Evolutionary conservation across 2,329 filamentous ascomycete genomes (phyloP), one percentile per base, ranked within the genome.

Genomic region (Talaromyces sp.): DNA sequence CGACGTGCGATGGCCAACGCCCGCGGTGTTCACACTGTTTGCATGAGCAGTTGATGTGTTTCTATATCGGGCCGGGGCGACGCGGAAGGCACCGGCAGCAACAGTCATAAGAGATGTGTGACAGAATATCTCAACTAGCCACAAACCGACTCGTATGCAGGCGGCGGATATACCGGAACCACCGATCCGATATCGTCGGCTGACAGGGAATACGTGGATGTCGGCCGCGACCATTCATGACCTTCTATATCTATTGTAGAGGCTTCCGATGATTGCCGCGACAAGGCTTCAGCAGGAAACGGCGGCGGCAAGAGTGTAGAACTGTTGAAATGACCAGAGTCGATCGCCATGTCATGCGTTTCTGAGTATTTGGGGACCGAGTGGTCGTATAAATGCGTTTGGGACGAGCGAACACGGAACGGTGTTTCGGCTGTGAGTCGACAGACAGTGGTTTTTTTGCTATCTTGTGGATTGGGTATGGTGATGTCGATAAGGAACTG

Each of bases 1-100:
- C 53, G 6, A 11, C 3, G 36, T 59, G 57, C 22, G 57, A 59
- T 28, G 43, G 57, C 1, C 52, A 55, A 17, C 37, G 43, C n/a
- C 57, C 57, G 22, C 36, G 57, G 37, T 59, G 57, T 15, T 59
- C 57, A 11, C 57, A 55, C 25, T 59, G 57, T 31, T 50, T 59
- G 53, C 37, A 59, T 31, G 57, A 59, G 43, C 57, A 59, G 52
- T 28, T 59, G 52, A 55, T 59, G 57, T 59, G 57, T 10, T 59
- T 59, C 31, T 59, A 59, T 54, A 59, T 59, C 17, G 57, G 52
- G 17, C 21, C 51, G 10, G 41, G 35, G 31, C 35, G 19, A 28
- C 35, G 31, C 2, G 36, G 19, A 4, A n/a, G 15, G 28, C 41
- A 13, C 33, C 43, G 43, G 41, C 33, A 45, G 31, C 19, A 55